Evolutionary conservation across 2,329 filamentous ascomycete species (phyloP), one percentile per base, ranked within the genome.

Genomic region (Drechmeria coniospora): DNA sequence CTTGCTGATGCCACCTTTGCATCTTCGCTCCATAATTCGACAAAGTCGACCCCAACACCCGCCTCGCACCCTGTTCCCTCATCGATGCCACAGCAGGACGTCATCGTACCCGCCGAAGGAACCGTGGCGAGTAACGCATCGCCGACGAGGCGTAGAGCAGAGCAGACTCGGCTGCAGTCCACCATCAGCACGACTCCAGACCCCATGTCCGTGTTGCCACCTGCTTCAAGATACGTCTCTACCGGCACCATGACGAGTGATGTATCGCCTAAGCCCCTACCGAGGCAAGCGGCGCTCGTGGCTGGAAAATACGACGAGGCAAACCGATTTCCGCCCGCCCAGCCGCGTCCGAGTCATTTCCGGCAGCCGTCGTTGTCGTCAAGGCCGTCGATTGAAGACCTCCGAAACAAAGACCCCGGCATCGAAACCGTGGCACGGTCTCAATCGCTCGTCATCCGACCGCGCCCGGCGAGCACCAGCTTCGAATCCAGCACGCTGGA

Each of bases 1-100:
- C 56, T 93, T 26, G 83, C 80, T 3, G 84, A 94, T 43, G 77
- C 92, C 45, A 83, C 77, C 1, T 94, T 95, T 51, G 71, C 66
- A 11, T 54, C 61, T 19, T 59, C 56, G 10, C 42, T 40, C 12
- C 28, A 31, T 4, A 40, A 36, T 14, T 30, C 37, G 7, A 29
- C 35, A 15, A 36, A 42, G 11, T 25, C 32, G 8, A 40, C 32
- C 11, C 37, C 40, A 15, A 30, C 38, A 14, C 38, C 42, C 4
- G 39, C 46, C 21, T 42, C 47, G n/a, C 48, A 49, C 16, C 50
- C 50, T 2, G 44, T 47, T 4, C 40, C 46, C 0, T 48, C 50
- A 11, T 33, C 43, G 4, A 31, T 33, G 17, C 37, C 46, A 4
- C 39, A 36, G 8, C 30, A 36, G n/a, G 36, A 34, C 8, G 15